Base-by-base conservation (phyloP, 1,284 basidiomycete genomes). In the Cystobasidium slooffiae region DNA sequence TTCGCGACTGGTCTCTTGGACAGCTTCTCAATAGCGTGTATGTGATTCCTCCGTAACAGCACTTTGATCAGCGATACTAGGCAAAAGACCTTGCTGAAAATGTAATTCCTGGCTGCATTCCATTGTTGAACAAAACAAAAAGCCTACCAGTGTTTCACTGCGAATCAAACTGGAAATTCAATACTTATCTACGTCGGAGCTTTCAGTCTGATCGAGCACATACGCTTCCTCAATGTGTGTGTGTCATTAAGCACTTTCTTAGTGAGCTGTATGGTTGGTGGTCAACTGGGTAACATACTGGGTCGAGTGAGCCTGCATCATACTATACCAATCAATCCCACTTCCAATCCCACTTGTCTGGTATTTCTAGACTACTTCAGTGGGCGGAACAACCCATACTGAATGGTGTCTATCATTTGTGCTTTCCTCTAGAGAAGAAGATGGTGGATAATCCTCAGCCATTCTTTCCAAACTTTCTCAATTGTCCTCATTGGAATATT, bases 21-120 rank as follows among this genome's bases (percentile, higher is more conserved):
- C 22, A 56, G 53, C 39, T 56, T 56, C 53, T 56, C 53, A 56
- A 56, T 56, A 37, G 53, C 53, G 4, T 56, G 53, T 56, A n/a
- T n/a, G n/a, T n/a, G n/a, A n/a, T n/a, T n/a, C n/a, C n/a, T n/a
- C n/a, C n/a, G n/a, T n/a, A n/a, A n/a, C n/a, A n/a, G n/a, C n/a
- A n/a, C n/a, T n/a, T n/a, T n/a, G n/a, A n/a, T n/a, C n/a, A n/a
- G n/a, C n/a, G n/a, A n/a, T n/a, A n/a, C n/a, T n/a, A n/a, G n/a
- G n/a, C n/a, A n/a, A n/a, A n/a, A n/a, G n/a, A n/a, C n/a, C n/a
- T n/a, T n/a, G n/a, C n/a, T n/a, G n/a, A n/a, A n/a, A n/a, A n/a
- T n/a, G n/a, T n/a, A n/a, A n/a, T n/a, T n/a, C n/a, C n/a, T n/a
- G n/a, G n/a, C n/a, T n/a, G n/a, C n/a, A n/a, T n/a, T n/a, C n/a